Conservation (phyloP, 768 basidiomycete genomes). For the Psilocybe azurescens region DNA sequence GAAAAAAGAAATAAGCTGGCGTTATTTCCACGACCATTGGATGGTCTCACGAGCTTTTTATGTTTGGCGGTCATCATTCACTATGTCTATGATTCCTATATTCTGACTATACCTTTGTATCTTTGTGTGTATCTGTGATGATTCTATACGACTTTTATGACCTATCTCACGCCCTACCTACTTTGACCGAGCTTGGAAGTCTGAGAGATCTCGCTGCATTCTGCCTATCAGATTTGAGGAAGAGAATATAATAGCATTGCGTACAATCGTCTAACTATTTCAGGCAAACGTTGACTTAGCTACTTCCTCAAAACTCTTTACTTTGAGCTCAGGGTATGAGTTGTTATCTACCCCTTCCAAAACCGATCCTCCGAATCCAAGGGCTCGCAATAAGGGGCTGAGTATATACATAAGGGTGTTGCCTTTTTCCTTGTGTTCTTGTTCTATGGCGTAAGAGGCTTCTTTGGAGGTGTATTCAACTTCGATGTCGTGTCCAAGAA, state of each 20-base stretch:
- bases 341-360: conserved; percentile 1
- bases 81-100: not conserved
- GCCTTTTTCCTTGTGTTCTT: conserved; percentile 8
- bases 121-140: not conserved
- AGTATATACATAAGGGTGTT: conserved; percentile 3
- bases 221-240: too few species aligned
- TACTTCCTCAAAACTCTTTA: conserved; percentile 9
- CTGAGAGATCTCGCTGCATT: too few species aligned
- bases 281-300: conserved; percentile 1
- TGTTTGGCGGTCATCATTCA: not conserved
- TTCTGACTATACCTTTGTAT: not conserved
- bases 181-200: too few species aligned
- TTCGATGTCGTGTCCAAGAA: conserved; percentile 10
- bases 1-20: conserved; percentile 15
- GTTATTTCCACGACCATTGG: not conserved
- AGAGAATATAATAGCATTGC: too few species aligned
- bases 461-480: conserved; percentile 12
- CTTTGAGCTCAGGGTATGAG: conserved; percentile 12
- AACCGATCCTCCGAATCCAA: conserved; percentile 13
- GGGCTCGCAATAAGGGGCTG: conserved; percentile 1
- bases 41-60: not conserved
- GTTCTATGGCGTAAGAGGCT: conserved; percentile 4
- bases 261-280: too few species aligned
- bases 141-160: not conserved
- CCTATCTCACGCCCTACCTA: not conserved